Base-by-base conservation (phyloP, 2,329 filamentous ascomycete species). In the Stagonosporopsis rhizophila region DNA sequence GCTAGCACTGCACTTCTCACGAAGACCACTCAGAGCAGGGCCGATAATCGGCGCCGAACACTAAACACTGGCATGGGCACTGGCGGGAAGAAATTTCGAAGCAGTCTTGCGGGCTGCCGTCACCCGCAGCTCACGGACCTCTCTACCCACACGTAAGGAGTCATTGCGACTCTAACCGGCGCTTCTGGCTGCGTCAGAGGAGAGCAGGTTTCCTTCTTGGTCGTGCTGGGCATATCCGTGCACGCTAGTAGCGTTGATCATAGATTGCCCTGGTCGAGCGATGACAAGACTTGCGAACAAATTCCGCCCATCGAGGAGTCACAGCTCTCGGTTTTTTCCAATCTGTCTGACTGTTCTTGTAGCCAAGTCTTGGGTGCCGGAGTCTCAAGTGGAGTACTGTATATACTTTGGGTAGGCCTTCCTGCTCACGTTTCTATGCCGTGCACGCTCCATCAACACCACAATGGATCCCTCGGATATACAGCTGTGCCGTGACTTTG, bases 51-150 rank as follows among this genome's bases (percentile, higher is more conserved):
- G 66, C 60, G 60, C 60, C 52, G 41, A 59, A 47, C 50, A 59
- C 56, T 46, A 61, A 32, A 61, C 51, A 52, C 47, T 55, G 58
- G 59, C 54, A 61, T 48, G 54, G 23, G 64, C 56, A 61, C 56
- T 56, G 51, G 58, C 57, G 64, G 58, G 49, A 61, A 65, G 62
- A 66, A 62, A 54, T 68, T 68, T 68, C 56, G 66, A 59, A 39
- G 37, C 60, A 32, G 54, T 59, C 58, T 40, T 48, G 49, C 40
- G 44, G 49, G 44, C 42, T 51, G 37, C 53, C 37, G 47, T 46
- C 49, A 44, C 48, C 54, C 54, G 48, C 54, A 57, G 22, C 44
- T 45, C 55, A 53, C 48, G 44, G 55, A 39, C 55, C 54, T 44
- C 54, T 44, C 34, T 37, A 32, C 46, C 42, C 53, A 56, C 37